phyloP scores from a whole-genome alignment of 2,329 filamentous ascomycete genomes.

The Bimuria novae-zelandiae region DNA sequence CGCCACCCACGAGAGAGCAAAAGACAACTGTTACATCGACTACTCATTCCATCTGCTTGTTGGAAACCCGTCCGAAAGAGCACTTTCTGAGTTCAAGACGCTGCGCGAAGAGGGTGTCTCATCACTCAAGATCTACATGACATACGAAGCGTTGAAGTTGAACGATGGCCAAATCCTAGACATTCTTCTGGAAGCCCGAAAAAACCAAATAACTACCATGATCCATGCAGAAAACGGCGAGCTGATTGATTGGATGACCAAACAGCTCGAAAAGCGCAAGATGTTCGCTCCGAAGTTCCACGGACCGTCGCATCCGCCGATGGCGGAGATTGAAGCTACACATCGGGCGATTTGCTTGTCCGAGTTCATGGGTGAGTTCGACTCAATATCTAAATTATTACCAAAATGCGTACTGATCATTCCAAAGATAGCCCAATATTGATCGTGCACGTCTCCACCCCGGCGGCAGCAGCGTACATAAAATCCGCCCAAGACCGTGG shows the following conservation, averaged over 20 bases:
- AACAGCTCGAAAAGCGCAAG: constrained; percentile 55
- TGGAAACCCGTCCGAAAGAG: constrained; percentile 41
- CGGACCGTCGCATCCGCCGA: constrained; percentile 53
- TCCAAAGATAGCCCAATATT: constrained; percentile 53
- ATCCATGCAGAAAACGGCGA: constrained; percentile 61
- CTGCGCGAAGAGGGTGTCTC: constrained; percentile 45
- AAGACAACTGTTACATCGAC: constrained; percentile 53
- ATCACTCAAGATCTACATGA: constrained; percentile 52
- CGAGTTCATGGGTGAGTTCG: constrained; percentile 48
- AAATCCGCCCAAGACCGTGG: constrained; percentile 55
- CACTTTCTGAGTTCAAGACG: constrained; percentile 43
- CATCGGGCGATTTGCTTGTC: constrained; percentile 58
- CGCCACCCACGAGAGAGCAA: constrained; percentile 50
- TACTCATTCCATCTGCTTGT: constrained; percentile 52
- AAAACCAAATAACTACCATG: constrained; percentile 58
- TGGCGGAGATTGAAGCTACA: constrained; percentile 59
- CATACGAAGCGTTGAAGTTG: constrained; percentile 47
- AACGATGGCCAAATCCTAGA: constrained; percentile 47
- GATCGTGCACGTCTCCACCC: constrained; percentile 59
- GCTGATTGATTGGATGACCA: constrained; percentile 60
- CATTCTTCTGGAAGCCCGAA: constrained; percentile 45
- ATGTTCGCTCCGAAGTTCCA: constrained; percentile 59
- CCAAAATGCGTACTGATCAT: not conserved
- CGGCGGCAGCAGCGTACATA: constrained; percentile 53
- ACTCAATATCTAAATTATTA: not conserved